These are phyloP conservation scores for Teratosphaeria gauchensis DNA, from an alignment of 2,329 filamentous ascomycete genomes.

Conservation along the genomic window DNA sequence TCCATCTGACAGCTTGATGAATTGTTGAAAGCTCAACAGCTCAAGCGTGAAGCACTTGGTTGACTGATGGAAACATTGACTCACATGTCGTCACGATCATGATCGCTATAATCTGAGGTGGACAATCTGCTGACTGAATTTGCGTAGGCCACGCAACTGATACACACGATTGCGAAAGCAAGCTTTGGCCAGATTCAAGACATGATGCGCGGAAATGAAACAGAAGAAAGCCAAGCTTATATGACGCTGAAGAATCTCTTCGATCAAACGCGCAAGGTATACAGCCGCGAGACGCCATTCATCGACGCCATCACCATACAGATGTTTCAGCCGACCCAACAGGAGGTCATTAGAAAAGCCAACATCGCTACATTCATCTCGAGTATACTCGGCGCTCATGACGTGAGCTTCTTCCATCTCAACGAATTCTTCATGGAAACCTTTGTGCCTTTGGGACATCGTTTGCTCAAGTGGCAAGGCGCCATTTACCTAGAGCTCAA, in stretches of 20 bases:
- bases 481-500: slow-evolving; percentile 55
- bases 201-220: slow-evolving; percentile 38
- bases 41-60: neutral
- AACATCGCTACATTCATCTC: slow-evolving; percentile 58
- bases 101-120: slow-evolving; percentile 1
- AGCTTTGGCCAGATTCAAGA: slow-evolving; percentile 47
- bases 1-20: neutral
- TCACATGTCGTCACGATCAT: neutral
- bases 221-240: slow-evolving; percentile 47
- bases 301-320: slow-evolving; percentile 30
- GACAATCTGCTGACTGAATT: neutral
- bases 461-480: slow-evolving; percentile 50
- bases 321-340: slow-evolving; percentile 34
- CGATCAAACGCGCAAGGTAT: slow-evolving; percentile 54
- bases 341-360: slow-evolving; percentile 52
- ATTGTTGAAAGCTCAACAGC: neutral
- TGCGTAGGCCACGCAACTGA: slow-evolving; percentile 47
- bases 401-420: slow-evolving; percentile 54
- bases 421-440: slow-evolving; percentile 55
- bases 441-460: slow-evolving; percentile 50
- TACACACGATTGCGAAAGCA: slow-evolving; percentile 48
- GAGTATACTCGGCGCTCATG: slow-evolving; percentile 50
- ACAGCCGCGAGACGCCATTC: slow-evolving; percentile 47
- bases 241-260: slow-evolving; percentile 52
- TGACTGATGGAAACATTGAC: neutral